These are phyloP conservation scores for Blastosporella zonata DNA, from an alignment of 1,284 basidiomycete species.

Conservation along the genomic window DNA sequence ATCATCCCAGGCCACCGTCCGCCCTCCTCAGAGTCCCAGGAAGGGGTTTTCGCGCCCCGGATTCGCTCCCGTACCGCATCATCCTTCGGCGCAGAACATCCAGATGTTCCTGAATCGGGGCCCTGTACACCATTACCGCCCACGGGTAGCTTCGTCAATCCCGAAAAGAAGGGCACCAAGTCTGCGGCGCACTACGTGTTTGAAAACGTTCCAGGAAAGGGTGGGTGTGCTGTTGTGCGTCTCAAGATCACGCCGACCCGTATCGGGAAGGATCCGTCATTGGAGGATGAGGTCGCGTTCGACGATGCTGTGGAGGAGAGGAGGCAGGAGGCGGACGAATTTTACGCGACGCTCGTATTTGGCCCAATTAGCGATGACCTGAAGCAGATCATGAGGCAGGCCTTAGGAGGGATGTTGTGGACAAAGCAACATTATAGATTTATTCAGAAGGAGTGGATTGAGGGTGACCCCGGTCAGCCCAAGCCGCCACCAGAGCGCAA, in stretches of 20 bases:
- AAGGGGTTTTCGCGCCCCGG: slow-evolving; percentile 42
- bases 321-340: slow-evolving; percentile 92
- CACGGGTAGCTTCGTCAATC: slow-evolving; percentile 73
- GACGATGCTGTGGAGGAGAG: slow-evolving; percentile 89
- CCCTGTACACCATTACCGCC: slow-evolving; percentile 56
- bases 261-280: slow-evolving; percentile 70
- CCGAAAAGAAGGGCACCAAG: slow-evolving; percentile 88
- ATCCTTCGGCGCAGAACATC: slow-evolving; percentile 34
- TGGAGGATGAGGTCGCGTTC: slow-evolving; percentile 89
- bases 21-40: slow-evolving; percentile 36
- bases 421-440: slow-evolving; percentile 98
- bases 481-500: slow-evolving; percentile 91
- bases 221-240: slow-evolving; percentile 94
- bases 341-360: slow-evolving; percentile 80
- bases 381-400: slow-evolving; percentile 95
- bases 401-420: slow-evolving; percentile 98
- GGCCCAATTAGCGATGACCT: slow-evolving; percentile 90
- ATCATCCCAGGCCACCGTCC: slow-evolving; percentile 86
- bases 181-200: slow-evolving; percentile 91
- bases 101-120: slow-evolving; percentile 39
- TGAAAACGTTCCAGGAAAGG: slow-evolving; percentile 81
- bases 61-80: slow-evolving; percentile 50
- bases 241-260: slow-evolving; percentile 86
- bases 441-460: slow-evolving; percentile 94
- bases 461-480: slow-evolving; percentile 93